A percentile compares a stretch with the other conserved stretches of the same genome.
Conservation (phyloP, 2,329 filamentous ascomycete species). For the Raffaelea arxii region DNA sequence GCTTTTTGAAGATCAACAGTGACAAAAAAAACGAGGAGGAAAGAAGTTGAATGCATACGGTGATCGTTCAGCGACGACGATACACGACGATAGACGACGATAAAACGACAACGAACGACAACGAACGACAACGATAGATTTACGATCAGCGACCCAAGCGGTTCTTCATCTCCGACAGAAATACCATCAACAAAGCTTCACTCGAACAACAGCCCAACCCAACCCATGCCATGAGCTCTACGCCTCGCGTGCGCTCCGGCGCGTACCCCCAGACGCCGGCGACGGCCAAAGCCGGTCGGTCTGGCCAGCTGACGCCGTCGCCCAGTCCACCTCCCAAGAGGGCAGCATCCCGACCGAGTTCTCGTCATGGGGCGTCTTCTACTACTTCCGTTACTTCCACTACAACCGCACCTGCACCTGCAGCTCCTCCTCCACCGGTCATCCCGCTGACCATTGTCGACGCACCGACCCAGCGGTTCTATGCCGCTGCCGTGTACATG, state of each 20-base stretch:
- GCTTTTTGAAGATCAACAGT: too few species aligned
- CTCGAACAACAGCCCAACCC: not conserved
- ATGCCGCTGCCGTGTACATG: slow-evolving; percentile 71
- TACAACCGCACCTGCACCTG: not conserved
- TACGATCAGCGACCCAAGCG: too few species aligned
- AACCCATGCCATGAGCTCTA: slow-evolving; percentile 17
- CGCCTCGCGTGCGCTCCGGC: slow-evolving; percentile 16
- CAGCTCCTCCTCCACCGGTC: slow-evolving; percentile 42
- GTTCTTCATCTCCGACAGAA: too few species aligned
- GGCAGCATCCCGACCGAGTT: not conserved
- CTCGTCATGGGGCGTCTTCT: too few species aligned
- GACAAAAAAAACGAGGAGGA: too few species aligned
- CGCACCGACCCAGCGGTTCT: slow-evolving; percentile 83
- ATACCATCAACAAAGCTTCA: too few species aligned
- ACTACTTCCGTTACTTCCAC: too few species aligned
- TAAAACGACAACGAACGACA: too few species aligned
- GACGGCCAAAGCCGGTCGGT: slow-evolving; percentile 6
- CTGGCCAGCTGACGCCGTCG: slow-evolving; percentile 13
- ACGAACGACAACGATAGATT: too few species aligned
- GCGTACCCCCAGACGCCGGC: slow-evolving; percentile 17
- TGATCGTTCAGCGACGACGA: too few species aligned
- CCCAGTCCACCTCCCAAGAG: slow-evolving; percentile 11
- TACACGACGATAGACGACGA: too few species aligned
- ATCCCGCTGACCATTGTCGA: slow-evolving; percentile 78
- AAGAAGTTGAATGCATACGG: too few species aligned